Evolutionary conservation across 78 protist genomes (phyloP).

Genomic region (Dictyostelium intermedium): DNA sequence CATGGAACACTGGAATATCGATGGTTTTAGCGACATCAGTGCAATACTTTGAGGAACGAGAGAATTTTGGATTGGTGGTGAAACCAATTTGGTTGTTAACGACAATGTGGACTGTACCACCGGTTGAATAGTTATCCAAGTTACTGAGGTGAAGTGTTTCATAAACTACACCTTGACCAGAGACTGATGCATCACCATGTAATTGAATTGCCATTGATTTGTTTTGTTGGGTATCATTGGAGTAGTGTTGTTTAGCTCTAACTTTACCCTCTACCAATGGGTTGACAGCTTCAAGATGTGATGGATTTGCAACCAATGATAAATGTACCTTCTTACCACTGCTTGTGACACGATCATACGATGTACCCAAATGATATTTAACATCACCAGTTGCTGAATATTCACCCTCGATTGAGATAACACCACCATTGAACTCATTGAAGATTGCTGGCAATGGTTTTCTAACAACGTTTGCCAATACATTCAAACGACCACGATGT

Average conservation of each 20-base stretch:
- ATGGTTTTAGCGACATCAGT: constrained; percentile 93
- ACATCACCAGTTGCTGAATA: constrained; percentile 95
- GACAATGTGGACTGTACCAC: constrained; percentile 97
- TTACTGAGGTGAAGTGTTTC: constrained; percentile 90
- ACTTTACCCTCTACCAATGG: constrained; percentile 97
- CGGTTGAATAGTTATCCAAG: constrained; percentile 90
- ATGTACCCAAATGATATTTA: constrained; percentile 97
- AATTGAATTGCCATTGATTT: constrained; percentile 79
- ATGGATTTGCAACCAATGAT: constrained; percentile 97
- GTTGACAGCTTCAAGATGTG: constrained; percentile 98
- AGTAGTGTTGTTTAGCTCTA: constrained; percentile 91
- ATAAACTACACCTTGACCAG: constrained; percentile 96
- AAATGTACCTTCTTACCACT: constrained; percentile 85
- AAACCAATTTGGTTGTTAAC: constrained; percentile 98
- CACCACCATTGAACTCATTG: constrained; percentile 92
- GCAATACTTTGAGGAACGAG: constrained; percentile 89
- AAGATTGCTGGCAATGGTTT: constrained; percentile 94
- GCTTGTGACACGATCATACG: constrained; percentile 80
- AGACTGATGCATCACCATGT: constrained; percentile 98
- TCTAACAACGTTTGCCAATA: constrained; percentile 92
- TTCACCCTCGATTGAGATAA: constrained; percentile 63
- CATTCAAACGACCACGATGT: constrained; percentile 97
- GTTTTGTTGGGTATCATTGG: constrained; percentile 40
- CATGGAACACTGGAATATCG: constrained; percentile 97
- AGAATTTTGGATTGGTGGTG: constrained; percentile 95